These are phyloP conservation scores for Lactarius indigo DNA, from an alignment of 768 basidiomycete species.

Conservation along the genomic window DNA sequence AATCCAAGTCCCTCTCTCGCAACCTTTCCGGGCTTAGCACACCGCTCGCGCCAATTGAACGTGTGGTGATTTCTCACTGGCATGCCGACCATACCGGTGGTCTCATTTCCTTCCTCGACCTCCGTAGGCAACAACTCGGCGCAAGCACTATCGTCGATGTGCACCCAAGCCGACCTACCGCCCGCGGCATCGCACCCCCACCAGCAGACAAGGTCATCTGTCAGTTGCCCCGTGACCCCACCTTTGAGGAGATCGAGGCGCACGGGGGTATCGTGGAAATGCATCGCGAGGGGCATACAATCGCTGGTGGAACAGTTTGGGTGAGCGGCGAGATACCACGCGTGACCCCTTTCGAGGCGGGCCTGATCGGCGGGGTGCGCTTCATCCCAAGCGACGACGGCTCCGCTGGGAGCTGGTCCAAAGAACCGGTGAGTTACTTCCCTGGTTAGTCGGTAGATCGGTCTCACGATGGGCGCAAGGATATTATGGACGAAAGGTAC, in stretches of 20 bases:
- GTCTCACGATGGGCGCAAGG: constrained; percentile 36
- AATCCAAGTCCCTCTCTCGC: constrained; percentile 67
- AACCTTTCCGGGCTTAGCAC: constrained; percentile 62
- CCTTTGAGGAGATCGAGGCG: constrained; percentile 58
- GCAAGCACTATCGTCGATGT: constrained; percentile 57
- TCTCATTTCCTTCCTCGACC: constrained; percentile 57
- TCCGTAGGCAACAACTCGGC: constrained; percentile 33
- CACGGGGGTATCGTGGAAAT: constrained; percentile 55
- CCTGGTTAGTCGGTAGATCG: not conserved
- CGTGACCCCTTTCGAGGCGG: constrained; percentile 62
- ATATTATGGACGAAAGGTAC: constrained; percentile 83
- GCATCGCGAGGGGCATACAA: constrained; percentile 57
- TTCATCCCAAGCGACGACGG: constrained; percentile 43
- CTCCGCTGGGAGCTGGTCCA: constrained; percentile 54
- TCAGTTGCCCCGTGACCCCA: constrained; percentile 65
- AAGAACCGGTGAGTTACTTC: constrained; percentile 1
- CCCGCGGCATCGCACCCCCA: constrained; percentile 71
- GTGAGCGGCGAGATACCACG: constrained; percentile 82
- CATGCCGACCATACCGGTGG: constrained; percentile 53
- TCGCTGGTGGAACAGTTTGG: constrained; percentile 62
- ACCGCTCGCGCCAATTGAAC: constrained; percentile 50
- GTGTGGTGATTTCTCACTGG: constrained; percentile 58
- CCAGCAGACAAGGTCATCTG: constrained; percentile 53
- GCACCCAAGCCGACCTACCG: constrained; percentile 71
- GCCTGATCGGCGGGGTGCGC: constrained; percentile 62